These are phyloP conservation scores for Dactylellina drechsleri DNA, from an alignment of 2,329 filamentous ascomycete species.

Conservation along the genomic window DNA sequence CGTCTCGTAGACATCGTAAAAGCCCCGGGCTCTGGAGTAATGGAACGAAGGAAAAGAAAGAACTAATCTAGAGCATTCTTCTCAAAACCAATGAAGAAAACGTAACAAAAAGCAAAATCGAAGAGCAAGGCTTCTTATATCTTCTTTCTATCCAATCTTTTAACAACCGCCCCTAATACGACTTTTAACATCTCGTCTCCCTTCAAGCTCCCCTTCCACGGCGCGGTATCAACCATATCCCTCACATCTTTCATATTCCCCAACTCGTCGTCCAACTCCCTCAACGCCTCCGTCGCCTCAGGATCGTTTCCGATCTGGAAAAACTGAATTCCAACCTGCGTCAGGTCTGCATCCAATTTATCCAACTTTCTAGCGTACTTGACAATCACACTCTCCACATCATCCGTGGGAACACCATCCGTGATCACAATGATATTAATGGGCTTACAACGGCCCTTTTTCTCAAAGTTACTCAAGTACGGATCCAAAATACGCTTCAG, in stretches of 20 bases:
- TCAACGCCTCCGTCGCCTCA: constrained; percentile 72
- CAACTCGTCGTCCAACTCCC: constrained; percentile 79
- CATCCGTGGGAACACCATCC: constrained; percentile 83
- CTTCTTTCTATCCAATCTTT: constrained; percentile 69
- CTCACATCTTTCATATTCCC: constrained; percentile 69
- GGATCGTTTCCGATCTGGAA: constrained; percentile 87
- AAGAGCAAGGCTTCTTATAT: constrained; percentile 10
- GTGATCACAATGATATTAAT: constrained; percentile 94
- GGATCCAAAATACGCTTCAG: constrained; percentile 77
- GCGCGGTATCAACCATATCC: constrained; percentile 92
- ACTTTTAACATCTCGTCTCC: constrained; percentile 81
- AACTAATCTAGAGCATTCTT: not conserved
- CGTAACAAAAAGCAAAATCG: not conserved
- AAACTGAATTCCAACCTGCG: constrained; percentile 93
- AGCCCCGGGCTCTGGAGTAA: constrained; percentile 2
- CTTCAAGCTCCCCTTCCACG: constrained; percentile 74
- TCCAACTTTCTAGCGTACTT: constrained; percentile 76
- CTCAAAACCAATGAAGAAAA: constrained; percentile 7
- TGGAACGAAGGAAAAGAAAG: constrained; percentile 6
- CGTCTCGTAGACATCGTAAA: constrained; percentile 11
- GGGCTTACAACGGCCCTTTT: constrained; percentile 70
- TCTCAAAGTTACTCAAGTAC: constrained; percentile 72
- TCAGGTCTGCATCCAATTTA: constrained; percentile 73
- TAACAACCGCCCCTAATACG: constrained; percentile 80
- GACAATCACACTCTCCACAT: constrained; percentile 77